These are phyloP conservation scores for Neofusicoccum sp. DNA, from an alignment of 2,329 filamentous ascomycete genomes.

Conservation along the genomic window DNA sequence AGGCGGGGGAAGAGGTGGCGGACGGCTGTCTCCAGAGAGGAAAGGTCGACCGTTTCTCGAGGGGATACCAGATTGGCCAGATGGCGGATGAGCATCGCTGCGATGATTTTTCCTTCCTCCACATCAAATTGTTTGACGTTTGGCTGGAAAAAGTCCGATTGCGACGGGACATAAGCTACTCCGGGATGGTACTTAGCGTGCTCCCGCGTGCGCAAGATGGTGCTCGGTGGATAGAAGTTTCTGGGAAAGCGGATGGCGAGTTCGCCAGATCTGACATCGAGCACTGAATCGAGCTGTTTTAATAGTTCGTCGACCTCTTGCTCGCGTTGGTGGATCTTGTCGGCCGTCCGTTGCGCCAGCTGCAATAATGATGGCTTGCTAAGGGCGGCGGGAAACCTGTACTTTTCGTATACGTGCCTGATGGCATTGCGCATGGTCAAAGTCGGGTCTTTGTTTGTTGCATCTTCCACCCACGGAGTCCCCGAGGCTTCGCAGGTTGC, in stretches of 20 bases:
- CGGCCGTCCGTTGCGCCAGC: conserved; percentile 46
- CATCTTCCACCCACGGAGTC: conserved; percentile 78
- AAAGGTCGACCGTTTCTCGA: conserved; percentile 41
- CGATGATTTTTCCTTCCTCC: conserved; percentile 23
- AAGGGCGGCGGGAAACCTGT: conserved; percentile 67
- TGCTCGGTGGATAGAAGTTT: conserved; percentile 23
- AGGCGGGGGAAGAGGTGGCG: conserved; percentile 42
- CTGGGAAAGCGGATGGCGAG: conserved; percentile 32
- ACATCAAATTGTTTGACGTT: neutral
- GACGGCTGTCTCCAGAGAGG: conserved; percentile 43
- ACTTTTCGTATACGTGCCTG: conserved; percentile 60
- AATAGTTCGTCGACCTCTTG: conserved; percentile 57
- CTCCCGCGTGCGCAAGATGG: neutral
- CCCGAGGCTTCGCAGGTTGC: conserved; percentile 68
- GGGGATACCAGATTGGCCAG: conserved; percentile 52
- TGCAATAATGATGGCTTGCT: conserved; percentile 62
- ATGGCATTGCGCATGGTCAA: conserved; percentile 80
- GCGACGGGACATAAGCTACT: conserved; percentile 20
- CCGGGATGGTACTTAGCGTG: neutral
- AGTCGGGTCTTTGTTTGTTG: conserved; percentile 74
- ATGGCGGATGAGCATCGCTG: conserved; percentile 47
- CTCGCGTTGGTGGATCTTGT: conserved; percentile 51
- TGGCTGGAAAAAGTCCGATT: conserved; percentile 24
- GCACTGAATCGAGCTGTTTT: conserved; percentile 40
- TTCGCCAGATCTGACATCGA: conserved; percentile 39